These are phyloP conservation scores for Colletotrichum cereale DNA, from an alignment of 2,329 filamentous ascomycete genomes.

Conservation along the genomic window DNA sequence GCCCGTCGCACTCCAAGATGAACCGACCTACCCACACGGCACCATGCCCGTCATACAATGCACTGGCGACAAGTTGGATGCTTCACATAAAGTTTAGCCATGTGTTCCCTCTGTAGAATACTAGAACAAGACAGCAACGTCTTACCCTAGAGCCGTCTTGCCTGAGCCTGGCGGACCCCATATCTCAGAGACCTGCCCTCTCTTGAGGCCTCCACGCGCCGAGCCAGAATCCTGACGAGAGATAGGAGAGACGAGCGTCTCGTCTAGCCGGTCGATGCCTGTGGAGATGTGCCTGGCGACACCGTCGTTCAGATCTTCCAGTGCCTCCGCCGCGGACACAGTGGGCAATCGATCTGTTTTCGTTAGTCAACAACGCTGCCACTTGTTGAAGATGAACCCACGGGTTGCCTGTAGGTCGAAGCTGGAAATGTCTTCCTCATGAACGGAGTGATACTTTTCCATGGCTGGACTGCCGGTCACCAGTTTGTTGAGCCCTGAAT, in stretches of 20 bases:
- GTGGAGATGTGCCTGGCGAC: conserved; percentile 67
- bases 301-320: conserved; percentile 69
- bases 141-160: conserved; percentile 86
- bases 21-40: conserved; percentile 87
- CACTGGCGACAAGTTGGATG: conserved; percentile 76
- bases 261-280: conserved; percentile 66
- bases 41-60: conserved; percentile 68
- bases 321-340: conserved; percentile 79
- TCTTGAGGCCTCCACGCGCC: conserved; percentile 70
- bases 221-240: conserved; percentile 22
- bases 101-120: conserved; percentile 29
- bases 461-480: conserved; percentile 26
- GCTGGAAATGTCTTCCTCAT: conserved; percentile 71
- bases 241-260: conserved; percentile 53
- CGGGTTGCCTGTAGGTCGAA: conserved; percentile 68
- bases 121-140: conserved; percentile 33
- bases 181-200: conserved; percentile 85
- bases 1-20: conserved; percentile 29
- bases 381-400: conserved; percentile 50
- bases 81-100: conserved; percentile 56
- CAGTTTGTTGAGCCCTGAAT: background rate
- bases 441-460: conserved; percentile 63
- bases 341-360: conserved; percentile 80
- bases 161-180: conserved; percentile 90
- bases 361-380: conserved; percentile 38